A percentile compares a stretch with the other conserved stretches of the same genome.
phyloP scores from a whole-genome alignment of 331 rosid genomes.

The Malus hybrid region DNA sequence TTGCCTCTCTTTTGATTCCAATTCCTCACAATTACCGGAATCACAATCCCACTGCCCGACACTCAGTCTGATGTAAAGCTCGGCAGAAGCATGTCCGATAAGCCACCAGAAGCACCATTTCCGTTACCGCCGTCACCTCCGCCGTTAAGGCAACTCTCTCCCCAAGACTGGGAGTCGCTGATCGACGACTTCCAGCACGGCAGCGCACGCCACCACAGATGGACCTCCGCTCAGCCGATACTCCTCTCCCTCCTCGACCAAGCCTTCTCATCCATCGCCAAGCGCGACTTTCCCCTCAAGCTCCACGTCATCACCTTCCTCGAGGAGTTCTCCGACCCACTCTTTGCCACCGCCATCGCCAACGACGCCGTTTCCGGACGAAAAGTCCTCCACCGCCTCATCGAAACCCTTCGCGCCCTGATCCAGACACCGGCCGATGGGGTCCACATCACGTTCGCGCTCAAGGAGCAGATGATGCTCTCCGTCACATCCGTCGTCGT shows the following conservation, averaged over 20 bases:
- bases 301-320: conserved; percentile 65
- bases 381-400: conserved; percentile 34
- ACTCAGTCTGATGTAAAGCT: not conserved
- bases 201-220: conserved; percentile 39
- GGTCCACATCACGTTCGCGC: conserved; percentile 33
- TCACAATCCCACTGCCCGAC: not conserved
- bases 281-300: conserved; percentile 66
- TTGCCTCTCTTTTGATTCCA: not conserved
- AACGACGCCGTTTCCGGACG: conserved; percentile 20
- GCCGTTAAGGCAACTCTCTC: conserved; percentile 47
- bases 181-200: conserved; percentile 78
- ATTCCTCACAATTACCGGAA: not conserved
- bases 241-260: conserved; percentile 43
- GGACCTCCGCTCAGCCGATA: conserved; percentile 36
- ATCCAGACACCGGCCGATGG: conserved; percentile 62
- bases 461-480: conserved; percentile 79
- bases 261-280: conserved; percentile 52
- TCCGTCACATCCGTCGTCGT: conserved; percentile 68
- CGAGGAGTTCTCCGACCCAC: conserved; percentile 53
- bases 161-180: conserved; percentile 73
- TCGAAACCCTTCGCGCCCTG: conserved; percentile 49
- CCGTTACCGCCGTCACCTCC: conserved; percentile 12
- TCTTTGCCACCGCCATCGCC: not conserved
- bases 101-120: conserved; percentile 16
- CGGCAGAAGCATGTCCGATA: conserved; percentile 40